A percentile compares a stretch with the other conserved stretches of the same genome.
Conservation (phyloP, 2,329 filamentous ascomycete species). For the Amauroascus verrucosus region DNA sequence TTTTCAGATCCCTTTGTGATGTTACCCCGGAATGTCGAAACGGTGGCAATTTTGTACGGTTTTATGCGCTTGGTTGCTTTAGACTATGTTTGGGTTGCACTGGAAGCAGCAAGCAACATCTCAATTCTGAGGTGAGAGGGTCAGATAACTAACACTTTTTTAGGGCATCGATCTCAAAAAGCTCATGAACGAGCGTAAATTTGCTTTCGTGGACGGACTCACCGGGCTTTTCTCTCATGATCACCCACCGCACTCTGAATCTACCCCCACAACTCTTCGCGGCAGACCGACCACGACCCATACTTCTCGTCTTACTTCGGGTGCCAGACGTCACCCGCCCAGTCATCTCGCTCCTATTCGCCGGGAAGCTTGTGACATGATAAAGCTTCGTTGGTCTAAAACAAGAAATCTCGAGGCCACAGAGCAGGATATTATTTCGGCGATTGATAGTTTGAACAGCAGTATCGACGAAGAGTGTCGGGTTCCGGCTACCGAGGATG, state of each 20-base stretch:
- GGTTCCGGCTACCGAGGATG: constrained; percentile 21
- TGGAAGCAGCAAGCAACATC: too few relatives aligned
- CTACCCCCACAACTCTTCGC: constrained; percentile 4
- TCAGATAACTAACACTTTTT: not conserved
- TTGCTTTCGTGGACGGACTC: constrained; percentile 68
- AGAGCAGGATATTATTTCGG: constrained; percentile 28
- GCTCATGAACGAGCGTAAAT: constrained; percentile 47
- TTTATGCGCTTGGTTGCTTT: not conserved
- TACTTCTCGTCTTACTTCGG: not conserved
- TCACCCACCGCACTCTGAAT: not conserved
- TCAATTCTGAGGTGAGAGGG: not conserved
- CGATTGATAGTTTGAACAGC: constrained; percentile 25
- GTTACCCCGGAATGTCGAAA: not conserved
- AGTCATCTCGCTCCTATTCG: not conserved
- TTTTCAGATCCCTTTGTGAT: not conserved
- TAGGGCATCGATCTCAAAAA: constrained; percentile 62
- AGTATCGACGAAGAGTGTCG: constrained; percentile 17
- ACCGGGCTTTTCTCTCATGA: constrained; percentile 44
- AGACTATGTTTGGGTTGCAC: too few relatives aligned
- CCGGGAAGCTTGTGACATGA: not conserved
- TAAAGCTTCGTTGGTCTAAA: constrained; percentile 15
- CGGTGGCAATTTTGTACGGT: not conserved
- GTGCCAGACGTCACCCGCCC: not conserved
- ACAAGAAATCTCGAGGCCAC: constrained; percentile 25
- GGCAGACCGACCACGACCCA: constrained; percentile 1